phyloP scores from a whole-genome alignment of 208 protist genomes.

The Trypanosoma conorhini region DNA sequence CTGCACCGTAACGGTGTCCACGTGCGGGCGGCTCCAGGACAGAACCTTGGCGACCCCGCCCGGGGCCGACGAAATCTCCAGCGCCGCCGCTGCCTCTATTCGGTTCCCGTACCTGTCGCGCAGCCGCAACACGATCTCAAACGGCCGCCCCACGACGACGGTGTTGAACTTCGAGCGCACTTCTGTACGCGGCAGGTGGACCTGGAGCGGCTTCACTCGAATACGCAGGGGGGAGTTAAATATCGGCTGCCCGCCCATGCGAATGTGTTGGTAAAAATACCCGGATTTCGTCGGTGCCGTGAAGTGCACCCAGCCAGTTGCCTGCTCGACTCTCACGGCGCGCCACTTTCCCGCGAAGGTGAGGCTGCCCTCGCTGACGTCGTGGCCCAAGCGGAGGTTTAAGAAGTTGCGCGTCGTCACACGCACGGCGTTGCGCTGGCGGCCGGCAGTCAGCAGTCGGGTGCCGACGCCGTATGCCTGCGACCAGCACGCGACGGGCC shows the following conservation, averaged over 20 bases:
- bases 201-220: conserved; percentile 37
- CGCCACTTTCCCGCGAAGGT: conserved; percentile 37
- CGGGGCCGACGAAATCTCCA: conserved; percentile 19
- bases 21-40: conserved; percentile 1
- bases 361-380: conserved; percentile 35
- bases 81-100: conserved; percentile 16
- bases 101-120: conserved; percentile 50
- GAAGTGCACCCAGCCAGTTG: conserved; percentile 36
- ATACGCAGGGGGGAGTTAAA: conserved; percentile 63
- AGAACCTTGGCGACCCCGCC: conserved; percentile 17
- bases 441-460: conserved; percentile 26
- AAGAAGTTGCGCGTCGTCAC: conserved; percentile 29
- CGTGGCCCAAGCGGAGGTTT: conserved; percentile 25
- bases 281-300: conserved; percentile 45
- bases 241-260: conserved; percentile 63
- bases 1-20: conserved; percentile 18
- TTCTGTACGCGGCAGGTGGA: conserved; percentile 37
- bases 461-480: conserved; percentile 28
- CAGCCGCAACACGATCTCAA: conserved; percentile 46
- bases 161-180: conserved; percentile 50
- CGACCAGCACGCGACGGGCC: conserved; percentile 63
- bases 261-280: conserved; percentile 48
- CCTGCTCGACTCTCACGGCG: neutral
- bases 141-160: conserved; percentile 51
- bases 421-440: neutral